Evolutionary conservation across 148 eudicot species (phyloP), one percentile per base, ranked within the genome.

Genomic region (Diospyros kaki): DNA sequence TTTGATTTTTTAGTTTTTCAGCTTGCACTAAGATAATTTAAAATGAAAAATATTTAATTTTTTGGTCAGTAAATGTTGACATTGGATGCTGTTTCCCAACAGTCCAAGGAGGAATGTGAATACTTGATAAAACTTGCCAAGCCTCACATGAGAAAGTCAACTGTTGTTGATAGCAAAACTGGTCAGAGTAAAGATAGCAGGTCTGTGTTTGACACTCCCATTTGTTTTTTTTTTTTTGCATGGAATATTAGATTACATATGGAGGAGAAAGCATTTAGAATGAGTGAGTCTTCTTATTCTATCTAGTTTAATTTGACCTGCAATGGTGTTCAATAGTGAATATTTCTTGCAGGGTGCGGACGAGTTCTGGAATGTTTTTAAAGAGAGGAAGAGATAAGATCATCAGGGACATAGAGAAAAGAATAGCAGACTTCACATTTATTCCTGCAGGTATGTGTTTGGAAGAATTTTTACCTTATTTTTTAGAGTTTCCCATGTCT

Each of bases 161-260:
- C 94, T 61, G 97, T 94, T 81, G 98, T 94, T 68, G 98, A 94
- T 86, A 90, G 92, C 83, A 86, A 89, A 80, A 92, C 98, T 65
- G 98, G 97, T 42, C 75, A 76, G 87, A 92, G 97, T 75, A 92
- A 86, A 79, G 97, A 92, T 83, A 94, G 98, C 93, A 90, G 97
- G 98, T 94, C 67, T 50, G 88, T 74, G 54, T 63, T 43, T 69
- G 64, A 60, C 12, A 18, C 44, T 75, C 64, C 56, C 75, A 45
- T 42, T 28, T 28, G 28, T 28, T 6, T 39, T 5, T 28, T 6
- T 39, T 5, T 50, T 18, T 62, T 46, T 58, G 9, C 54, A 28
- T 73, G 61, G 9, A n/a, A 42, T 39, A 4, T 43, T 48, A 39
- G 18, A 14, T 4, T 59, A 48, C 7, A 46, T 43, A n/a, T 56